A percentile compares a stretch with the other conserved stretches of the same genome.
Conservation (phyloP, 352 stramenopile species). For the Blastocystis sp. region DNA sequence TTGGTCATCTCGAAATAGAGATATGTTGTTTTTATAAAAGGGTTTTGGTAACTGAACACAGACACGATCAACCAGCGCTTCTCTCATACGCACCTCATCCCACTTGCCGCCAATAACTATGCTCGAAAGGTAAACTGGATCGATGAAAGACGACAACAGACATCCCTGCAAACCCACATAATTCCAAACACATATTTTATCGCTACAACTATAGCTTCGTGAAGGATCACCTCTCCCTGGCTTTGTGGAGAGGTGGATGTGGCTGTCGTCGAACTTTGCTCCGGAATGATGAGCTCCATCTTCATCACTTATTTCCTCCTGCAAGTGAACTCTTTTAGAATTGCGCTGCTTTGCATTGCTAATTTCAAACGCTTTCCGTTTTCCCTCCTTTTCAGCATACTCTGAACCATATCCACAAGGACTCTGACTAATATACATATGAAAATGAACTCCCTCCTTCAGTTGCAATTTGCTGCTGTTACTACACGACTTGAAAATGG, state of each 20-base stretch:
- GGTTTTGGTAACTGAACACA: not conserved
- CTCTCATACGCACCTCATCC: not conserved
- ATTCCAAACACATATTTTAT: slow-evolving; percentile 42
- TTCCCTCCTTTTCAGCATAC: not conserved
- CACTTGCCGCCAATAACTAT: slow-evolving; percentile 1
- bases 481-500: not conserved
- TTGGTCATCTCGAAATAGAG: not conserved
- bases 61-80: not conserved
- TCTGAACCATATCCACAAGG: slow-evolving; percentile 20
- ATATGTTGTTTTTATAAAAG: not conserved
- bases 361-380: not conserved
- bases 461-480: not conserved
- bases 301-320: not conserved
- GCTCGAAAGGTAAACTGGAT: not conserved
- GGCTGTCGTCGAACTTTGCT: not conserved
- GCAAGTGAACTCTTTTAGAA: not conserved
- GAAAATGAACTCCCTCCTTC: not conserved
- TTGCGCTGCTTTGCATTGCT: not conserved
- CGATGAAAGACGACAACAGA: not conserved
- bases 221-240: slow-evolving; percentile 12
- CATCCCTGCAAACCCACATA: not conserved
- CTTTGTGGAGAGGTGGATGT: slow-evolving; percentile 6
- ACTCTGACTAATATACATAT: slow-evolving; percentile 50
- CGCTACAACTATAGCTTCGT: slow-evolving; percentile 56
- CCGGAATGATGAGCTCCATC: not conserved